These are phyloP conservation scores for Rhizopogon vulgaris DNA, from an alignment of 768 basidiomycete species.

Conservation along the genomic window DNA sequence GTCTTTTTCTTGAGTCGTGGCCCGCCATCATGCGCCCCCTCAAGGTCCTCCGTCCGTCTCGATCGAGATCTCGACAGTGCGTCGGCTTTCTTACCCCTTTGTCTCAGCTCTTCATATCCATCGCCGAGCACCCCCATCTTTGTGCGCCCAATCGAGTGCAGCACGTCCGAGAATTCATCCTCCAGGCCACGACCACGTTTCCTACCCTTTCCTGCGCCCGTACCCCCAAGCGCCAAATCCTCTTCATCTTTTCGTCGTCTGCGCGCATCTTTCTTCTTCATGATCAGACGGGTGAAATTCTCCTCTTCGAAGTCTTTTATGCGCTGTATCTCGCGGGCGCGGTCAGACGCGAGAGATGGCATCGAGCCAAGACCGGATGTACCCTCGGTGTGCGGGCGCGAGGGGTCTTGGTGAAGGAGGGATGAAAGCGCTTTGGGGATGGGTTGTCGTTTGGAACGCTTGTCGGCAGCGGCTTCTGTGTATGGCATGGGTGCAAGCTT, in stretches of 20 bases:
- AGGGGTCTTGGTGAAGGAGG: conserved; percentile 44
- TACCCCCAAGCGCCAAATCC: conserved; percentile 81
- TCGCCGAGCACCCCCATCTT: conserved; percentile 42
- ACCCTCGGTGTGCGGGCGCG: conserved; percentile 64
- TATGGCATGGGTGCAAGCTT: conserved; percentile 89
- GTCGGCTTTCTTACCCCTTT: conserved; percentile 56
- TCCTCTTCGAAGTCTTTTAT: conserved; percentile 92
- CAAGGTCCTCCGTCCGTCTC: conserved; percentile 22
- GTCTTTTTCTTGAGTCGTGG: conserved; percentile 31
- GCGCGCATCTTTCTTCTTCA: conserved; percentile 82
- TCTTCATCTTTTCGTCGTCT: conserved; percentile 76
- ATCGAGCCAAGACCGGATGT: conserved; percentile 66
- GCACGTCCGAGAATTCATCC: conserved; percentile 80
- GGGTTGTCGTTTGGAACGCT: conserved; percentile 41
- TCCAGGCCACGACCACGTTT: conserved; percentile 65
- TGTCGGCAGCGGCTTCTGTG: conserved; percentile 47
- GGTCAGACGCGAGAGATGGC: conserved; percentile 48
- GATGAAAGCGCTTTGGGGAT: conserved; percentile 60
- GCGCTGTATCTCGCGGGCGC: conserved; percentile 73
- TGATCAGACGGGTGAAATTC: conserved; percentile 84
- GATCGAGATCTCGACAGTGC: conserved; percentile 54
- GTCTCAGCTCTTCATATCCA: conserved; percentile 78
- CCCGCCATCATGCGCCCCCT: conserved; percentile 23
- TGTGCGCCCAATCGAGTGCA: conserved; percentile 52
- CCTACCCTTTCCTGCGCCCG: conserved; percentile 47